Evolutionary conservation across 2,329 filamentous ascomycete genomes (phyloP).

Genomic region (Aquanectria penicillioides): DNA sequence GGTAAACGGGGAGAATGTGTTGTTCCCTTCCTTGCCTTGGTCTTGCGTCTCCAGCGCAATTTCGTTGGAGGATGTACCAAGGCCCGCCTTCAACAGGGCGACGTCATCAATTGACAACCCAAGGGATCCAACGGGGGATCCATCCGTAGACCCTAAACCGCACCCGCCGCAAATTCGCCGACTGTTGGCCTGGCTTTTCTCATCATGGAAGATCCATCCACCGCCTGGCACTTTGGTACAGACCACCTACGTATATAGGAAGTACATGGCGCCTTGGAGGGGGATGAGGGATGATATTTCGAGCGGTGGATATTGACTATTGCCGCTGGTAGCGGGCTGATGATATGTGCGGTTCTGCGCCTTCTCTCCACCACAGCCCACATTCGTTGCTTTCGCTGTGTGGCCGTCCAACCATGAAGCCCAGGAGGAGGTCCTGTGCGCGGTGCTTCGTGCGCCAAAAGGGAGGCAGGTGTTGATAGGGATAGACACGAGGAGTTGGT

Average conservation of each 20-base stretch:
- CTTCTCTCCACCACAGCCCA: slow-evolving; percentile 16
- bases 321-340: slow-evolving; percentile 7
- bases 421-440: not conserved
- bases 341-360: not conserved
- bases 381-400: not conserved
- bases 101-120: slow-evolving; percentile 17
- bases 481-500: slow-evolving; percentile 2
- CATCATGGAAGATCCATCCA: slow-evolving; percentile 8
- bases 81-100: slow-evolving; percentile 1
- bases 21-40: not conserved
- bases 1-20: not conserved
- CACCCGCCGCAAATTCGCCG: slow-evolving; percentile 11
- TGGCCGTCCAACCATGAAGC: not conserved
- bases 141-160: not conserved
- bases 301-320: slow-evolving; percentile 7
- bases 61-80: slow-evolving; percentile 6
- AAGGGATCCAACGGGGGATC: not conserved
- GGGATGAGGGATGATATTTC: too few relatives aligned
- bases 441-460: not conserved
- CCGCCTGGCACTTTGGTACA: not conserved
- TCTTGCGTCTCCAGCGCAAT: slow-evolving; percentile 12
- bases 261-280: too few relatives aligned
- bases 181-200: not conserved
- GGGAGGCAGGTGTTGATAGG: too few relatives aligned
- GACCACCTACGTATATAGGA: too few relatives aligned